Percentiles rank a stretch among this genome's conserved stretches.
These are phyloP conservation scores for Claviceps cyperi DNA, from an alignment of 2,329 filamentous ascomycete species.

Conservation along the genomic window DNA sequence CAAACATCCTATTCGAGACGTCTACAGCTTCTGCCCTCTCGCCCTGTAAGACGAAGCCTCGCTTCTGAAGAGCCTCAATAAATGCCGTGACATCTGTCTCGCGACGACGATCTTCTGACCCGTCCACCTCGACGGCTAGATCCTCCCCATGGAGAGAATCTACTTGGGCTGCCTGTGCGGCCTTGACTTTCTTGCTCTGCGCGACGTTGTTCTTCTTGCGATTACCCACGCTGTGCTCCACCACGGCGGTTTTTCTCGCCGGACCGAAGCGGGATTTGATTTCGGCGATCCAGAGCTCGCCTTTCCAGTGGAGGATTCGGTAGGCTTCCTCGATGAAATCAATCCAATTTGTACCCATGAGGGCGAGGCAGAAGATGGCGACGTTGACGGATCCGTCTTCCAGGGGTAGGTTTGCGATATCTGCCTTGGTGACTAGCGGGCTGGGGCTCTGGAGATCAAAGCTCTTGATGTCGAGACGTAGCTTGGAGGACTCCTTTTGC, in stretches of 20 bases:
- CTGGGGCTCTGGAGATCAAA: constrained; percentile 76
- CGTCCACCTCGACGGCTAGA: constrained; percentile 58
- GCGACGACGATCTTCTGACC: constrained; percentile 43
- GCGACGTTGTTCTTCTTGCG: constrained; percentile 36
- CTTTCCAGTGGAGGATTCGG: constrained; percentile 79
- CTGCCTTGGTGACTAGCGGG: constrained; percentile 68
- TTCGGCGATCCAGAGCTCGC: constrained; percentile 93
- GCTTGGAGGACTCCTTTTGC: constrained; percentile 44
- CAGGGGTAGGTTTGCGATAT: constrained; percentile 74
- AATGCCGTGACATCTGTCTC: constrained; percentile 84
- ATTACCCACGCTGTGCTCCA: constrained; percentile 59
- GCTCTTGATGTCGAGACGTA: constrained; percentile 63
- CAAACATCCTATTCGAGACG: constrained; percentile 93
- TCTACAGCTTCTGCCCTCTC: constrained; percentile 51
- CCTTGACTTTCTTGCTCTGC: constrained; percentile 30
- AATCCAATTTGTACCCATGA: constrained; percentile 99
- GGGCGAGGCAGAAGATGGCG: constrained; percentile 84
- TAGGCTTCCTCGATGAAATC: constrained; percentile 94
- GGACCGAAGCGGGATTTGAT: constrained; percentile 78
- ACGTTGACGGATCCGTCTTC: constrained; percentile 65
- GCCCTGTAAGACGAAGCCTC: constrained; percentile 73
- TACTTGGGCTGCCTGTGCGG: constrained; percentile 24
- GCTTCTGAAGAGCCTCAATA: constrained; percentile 62
- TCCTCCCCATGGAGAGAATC: constrained; percentile 38
- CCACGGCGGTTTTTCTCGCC: constrained; percentile 23